Percentiles rank a stretch among this genome's conserved stretches.
Evolutionary conservation across 768 basidiomycete genomes (phyloP).

Genomic region (Punctularia strigosozonata): DNA sequence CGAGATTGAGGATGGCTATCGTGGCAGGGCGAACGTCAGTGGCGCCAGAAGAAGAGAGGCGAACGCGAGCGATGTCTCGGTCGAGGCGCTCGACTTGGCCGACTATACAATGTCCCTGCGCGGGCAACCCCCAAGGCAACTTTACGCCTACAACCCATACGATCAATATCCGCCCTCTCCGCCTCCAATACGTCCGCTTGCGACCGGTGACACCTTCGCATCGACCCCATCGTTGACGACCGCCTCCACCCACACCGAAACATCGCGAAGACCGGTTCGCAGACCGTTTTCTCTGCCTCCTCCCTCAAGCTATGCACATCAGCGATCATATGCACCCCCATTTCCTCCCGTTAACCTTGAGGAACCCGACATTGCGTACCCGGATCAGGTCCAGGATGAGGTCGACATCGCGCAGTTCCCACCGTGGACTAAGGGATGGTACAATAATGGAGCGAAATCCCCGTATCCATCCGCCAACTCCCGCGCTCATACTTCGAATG

Average conservation of each 20-base stretch:
- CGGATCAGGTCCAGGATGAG: slow-evolving; percentile 17
- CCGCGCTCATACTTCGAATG: slow-evolving; percentile 5
- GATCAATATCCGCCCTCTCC: slow-evolving; percentile 22
- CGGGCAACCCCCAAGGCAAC: slow-evolving; percentile 18
- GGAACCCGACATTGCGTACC: slow-evolving; percentile 8
- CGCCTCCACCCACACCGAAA: slow-evolving; percentile 4
- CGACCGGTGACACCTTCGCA: slow-evolving; percentile 17
- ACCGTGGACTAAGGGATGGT: slow-evolving; percentile 53
- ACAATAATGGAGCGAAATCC: slow-evolving; percentile 24
- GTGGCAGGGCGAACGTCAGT: slow-evolving; percentile 9
- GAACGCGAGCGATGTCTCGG: slow-evolving; percentile 56
- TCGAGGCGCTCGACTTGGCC: slow-evolving; percentile 63
- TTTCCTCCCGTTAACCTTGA: slow-evolving; percentile 8
- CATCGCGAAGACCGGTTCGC: slow-evolving; percentile 13
- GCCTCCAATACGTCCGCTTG: slow-evolving; percentile 16
- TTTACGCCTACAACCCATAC: slow-evolving; percentile 11
- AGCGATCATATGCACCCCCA: slow-evolving; percentile 14
- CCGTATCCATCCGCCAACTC: too few species aligned
- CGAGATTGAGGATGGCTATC: too few species aligned
- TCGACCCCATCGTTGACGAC: slow-evolving; percentile 11
- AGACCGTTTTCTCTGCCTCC: slow-evolving; percentile 41
- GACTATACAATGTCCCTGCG: slow-evolving; percentile 50
- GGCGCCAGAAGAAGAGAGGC: slow-evolving; percentile 26
- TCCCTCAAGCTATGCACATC: slow-evolving; percentile 14
- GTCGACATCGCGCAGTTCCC: slow-evolving; percentile 56